Evolutionary conservation across 768 basidiomycete species (phyloP), one percentile per base, ranked within the genome.

Genomic region (Macrolepiota dolichaula): DNA sequence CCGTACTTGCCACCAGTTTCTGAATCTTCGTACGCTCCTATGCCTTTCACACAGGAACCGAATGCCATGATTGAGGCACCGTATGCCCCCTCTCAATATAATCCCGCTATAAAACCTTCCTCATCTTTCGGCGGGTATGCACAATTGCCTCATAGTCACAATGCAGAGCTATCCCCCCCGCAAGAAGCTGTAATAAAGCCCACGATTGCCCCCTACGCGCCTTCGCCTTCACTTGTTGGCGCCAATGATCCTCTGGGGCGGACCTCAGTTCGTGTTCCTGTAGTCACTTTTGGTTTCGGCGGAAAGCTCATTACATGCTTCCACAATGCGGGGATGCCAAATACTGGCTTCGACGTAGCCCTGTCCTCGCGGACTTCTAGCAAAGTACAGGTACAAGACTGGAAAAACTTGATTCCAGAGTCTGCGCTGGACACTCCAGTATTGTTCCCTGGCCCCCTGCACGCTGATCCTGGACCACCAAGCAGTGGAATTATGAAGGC

Each of bases 281-380:
- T 97, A 29, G 77, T 96, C 57, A 89, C 86, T 63, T 97, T 98
- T 67, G 96, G 96, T 0, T 95, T 96, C 67, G 94, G 94, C n/a
- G 96, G 96, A 11, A 90, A 89, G 68, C 67, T 98, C 60, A 82
- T 96, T 9, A 88, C 92, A 7, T 96, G 92, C 71, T 97, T 96
- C 77, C 94, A 92, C 66, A 83, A 84, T 32, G 80, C 84, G 55
- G 76, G 82, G 12, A 82, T 84, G 15, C 72, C 89, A 69, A 85
- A 79, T 70, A 85, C 88, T 19, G 88, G 90, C 46, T 88, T 92
- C 70, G 89, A 93, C 71, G 85, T 92, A 51, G 87, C 90, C 1
- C 76, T 92, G 25, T 84, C 88, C 12, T 84, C 87, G 15, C 84
- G 89, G 32, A 85, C 85, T 53, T 85, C 88, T 11, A 88, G 87